Evolutionary conservation across 495 filamentous ascomycete genomes (phyloP).

Genomic region (Sabuloglossum arenarium): DNA sequence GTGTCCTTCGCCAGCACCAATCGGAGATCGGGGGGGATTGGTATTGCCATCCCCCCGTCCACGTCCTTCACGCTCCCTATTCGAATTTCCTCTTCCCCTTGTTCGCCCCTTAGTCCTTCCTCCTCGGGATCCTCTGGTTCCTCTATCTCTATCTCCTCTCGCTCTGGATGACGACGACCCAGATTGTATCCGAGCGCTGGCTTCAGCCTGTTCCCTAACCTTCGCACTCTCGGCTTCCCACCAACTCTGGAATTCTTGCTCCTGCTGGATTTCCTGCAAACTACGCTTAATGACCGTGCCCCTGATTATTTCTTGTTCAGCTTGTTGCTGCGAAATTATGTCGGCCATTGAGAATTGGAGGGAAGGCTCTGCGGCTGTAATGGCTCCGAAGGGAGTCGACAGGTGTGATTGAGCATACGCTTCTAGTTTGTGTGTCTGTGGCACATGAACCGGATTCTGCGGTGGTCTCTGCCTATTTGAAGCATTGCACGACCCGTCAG

Average conservation of each 20-base stretch:
- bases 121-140: background rate
- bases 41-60: background rate
- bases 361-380: slow-evolving; percentile 24
- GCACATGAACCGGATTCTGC: no score
- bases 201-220: slow-evolving; percentile 42
- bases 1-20: no score
- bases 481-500: no score
- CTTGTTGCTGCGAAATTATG: slow-evolving; percentile 70
- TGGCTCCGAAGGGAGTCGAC: no score
- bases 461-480: no score
- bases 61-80: background rate
- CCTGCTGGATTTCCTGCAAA: slow-evolving; percentile 80
- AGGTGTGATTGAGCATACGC: background rate
- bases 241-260: slow-evolving; percentile 95
- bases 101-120: background rate
- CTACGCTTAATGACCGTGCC: slow-evolving; percentile 74
- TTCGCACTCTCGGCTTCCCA: slow-evolving; percentile 82
- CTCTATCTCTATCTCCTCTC: background rate
- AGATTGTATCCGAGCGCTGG: slow-evolving; percentile 12
- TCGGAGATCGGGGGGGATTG: no score
- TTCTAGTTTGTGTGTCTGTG: background rate
- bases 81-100: background rate
- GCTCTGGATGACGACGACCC: background rate
- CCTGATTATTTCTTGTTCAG: slow-evolving; percentile 59
- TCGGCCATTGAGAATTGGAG: slow-evolving; percentile 60